Conservation (phyloP, 2,329 filamentous ascomycete species). For the Aspergillus uvarum region DNA sequence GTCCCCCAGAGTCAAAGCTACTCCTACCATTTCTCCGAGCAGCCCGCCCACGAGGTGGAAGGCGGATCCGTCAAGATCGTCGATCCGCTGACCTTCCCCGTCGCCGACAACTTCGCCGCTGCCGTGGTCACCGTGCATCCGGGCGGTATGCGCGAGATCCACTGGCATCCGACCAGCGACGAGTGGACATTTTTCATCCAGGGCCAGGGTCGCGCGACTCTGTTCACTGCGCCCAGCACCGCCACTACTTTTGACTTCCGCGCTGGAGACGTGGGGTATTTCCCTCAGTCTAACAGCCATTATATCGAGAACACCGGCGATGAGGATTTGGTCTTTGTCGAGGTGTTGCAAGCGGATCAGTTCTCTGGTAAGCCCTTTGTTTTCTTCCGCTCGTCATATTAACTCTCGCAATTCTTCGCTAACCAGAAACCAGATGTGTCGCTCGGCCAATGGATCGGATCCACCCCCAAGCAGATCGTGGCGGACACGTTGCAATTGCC, state of each 20-base stretch:
- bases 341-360: conserved; percentile 70
- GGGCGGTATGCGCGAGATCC: conserved; percentile 73
- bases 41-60: conserved; percentile 63
- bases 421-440: conserved; percentile 45
- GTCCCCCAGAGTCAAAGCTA: conserved; percentile 65
- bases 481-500: conserved; percentile 55
- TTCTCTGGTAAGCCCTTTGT: conserved; percentile 48
- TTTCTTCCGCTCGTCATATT: not conserved
- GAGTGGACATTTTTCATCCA: conserved; percentile 79
- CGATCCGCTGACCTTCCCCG: conserved; percentile 72
- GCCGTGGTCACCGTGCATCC: conserved; percentile 71
- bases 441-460: conserved; percentile 50
- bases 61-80: conserved; percentile 73
- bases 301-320: conserved; percentile 77
- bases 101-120: conserved; percentile 71
- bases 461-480: conserved; percentile 58
- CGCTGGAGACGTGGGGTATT: conserved; percentile 73
- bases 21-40: conserved; percentile 69
- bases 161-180: conserved; percentile 78
- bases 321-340: conserved; percentile 72
- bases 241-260: conserved; percentile 75
- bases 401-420: not conserved
- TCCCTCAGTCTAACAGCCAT: conserved; percentile 74
- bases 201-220: conserved; percentile 69
- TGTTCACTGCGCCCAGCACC: conserved; percentile 68